Conservation (phyloP, 169 alveolate genomes). For the Babesia bovis region DNA sequence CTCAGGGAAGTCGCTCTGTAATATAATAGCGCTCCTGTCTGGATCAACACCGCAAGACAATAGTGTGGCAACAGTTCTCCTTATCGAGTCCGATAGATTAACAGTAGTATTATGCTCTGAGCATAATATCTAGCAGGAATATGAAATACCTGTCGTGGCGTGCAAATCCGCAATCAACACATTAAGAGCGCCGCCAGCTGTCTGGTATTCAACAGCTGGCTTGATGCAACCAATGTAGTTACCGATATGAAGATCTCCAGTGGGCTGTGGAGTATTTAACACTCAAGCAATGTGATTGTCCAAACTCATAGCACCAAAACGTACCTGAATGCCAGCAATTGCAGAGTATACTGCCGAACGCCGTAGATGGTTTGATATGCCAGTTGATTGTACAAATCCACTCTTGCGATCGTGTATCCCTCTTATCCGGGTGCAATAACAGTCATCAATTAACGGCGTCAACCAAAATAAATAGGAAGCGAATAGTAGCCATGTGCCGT, state of each 20-base stretch:
- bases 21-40: slow-evolving; percentile 13
- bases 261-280: slow-evolving; percentile 37
- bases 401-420: no score
- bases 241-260: slow-evolving; percentile 66
- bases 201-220: slow-evolving; percentile 53
- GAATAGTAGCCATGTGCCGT: no score
- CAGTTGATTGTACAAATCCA: not conserved
- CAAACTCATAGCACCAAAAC: not conserved
- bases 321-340: slow-evolving; percentile 37
- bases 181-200: slow-evolving; percentile 11
- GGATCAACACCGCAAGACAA: slow-evolving; percentile 65
- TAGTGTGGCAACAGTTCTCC: slow-evolving; percentile 38
- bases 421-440: no score
- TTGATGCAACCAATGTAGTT: slow-evolving; percentile 66
- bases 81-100: not conserved
- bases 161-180: slow-evolving; percentile 63
- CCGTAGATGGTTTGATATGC: not conserved
- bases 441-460: no score
- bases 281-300: not conserved
- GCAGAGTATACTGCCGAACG: slow-evolving; percentile 8
- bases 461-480: no score
- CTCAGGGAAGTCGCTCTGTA: slow-evolving; percentile 59
- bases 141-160: slow-evolving; percentile 40
- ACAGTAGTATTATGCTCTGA: not conserved
- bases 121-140: no score